Evolutionary conservation across 1,284 basidiomycete genomes (phyloP), one percentile per base, ranked within the genome.

Genomic region (Sporisorium reilianum): DNA sequence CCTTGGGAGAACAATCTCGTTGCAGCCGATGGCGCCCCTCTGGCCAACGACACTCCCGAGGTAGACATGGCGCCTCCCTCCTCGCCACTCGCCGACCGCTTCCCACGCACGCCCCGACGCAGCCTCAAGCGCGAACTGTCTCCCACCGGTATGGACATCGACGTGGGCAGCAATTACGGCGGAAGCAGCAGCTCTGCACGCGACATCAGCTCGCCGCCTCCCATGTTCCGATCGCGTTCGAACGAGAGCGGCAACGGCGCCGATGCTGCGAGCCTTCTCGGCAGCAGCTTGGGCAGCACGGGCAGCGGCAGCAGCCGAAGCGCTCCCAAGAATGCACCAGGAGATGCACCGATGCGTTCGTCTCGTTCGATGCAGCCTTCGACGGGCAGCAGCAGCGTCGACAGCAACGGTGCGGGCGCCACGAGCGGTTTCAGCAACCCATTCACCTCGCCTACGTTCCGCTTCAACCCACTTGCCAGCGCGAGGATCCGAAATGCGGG

Each of bases 111-210:
- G 8, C 54, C 64, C 2, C 20, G 74, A 26, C 53, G 72, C 14
- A 75, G 64, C 34, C 61, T 80, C 16, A 80, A 80, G 67, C 73
- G 78, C 22, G 78, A 78, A 46, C 60, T 80, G n/a, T 78, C 76
- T 23, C 77, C 77, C 7, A 70, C 76, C 4, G 66, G 58, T 45
- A 80, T 80, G 78, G 76, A 80, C 34, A 55, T 79, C 38, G 77
- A 79, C 40, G 56, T 55, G 12, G 60, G 61, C 46, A 60, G 61
- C 56, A 55, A 54, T 23, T 28, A 62, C 7, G 61, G 59, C 30
- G 54, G 40, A 7, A 50, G 49, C 49, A n/a, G 42, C 34, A n/a
- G 42, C 20, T 40, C 36, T 10, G 56, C 55, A 7, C 63, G 75
- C 28, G 78, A 79, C 41, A n/a, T 78, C 11, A 66, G 62, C 38